A percentile compares a stretch with the other conserved stretches of the same genome.
Conservation (phyloP, 2,329 filamentous ascomycete genomes). For the Ophiocordyceps australis region DNA sequence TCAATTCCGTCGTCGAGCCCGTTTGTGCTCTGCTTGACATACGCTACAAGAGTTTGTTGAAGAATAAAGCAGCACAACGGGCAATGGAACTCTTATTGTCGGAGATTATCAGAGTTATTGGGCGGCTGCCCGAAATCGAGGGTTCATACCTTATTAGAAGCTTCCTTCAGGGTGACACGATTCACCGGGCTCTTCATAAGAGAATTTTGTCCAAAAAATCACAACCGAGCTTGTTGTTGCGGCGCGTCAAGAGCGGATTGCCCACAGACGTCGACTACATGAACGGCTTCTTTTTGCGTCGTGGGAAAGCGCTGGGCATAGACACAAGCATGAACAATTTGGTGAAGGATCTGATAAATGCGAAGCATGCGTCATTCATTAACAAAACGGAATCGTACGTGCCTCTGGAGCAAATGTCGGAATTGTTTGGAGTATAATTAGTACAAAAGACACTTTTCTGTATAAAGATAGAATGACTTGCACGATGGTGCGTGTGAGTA, state of each 20-base stretch:
- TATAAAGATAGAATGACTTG: too few relatives aligned
- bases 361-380: slow-evolving; percentile 29
- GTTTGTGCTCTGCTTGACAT: slow-evolving; percentile 65
- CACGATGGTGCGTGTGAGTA: too few relatives aligned
- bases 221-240: slow-evolving; percentile 44
- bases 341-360: slow-evolving; percentile 55
- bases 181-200: slow-evolving; percentile 37
- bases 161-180: slow-evolving; percentile 37
- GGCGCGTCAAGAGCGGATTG: slow-evolving; percentile 40
- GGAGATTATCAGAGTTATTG: slow-evolving; percentile 59
- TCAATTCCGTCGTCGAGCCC: slow-evolving; percentile 63
- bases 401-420: slow-evolving; percentile 16
- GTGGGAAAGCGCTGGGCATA: slow-evolving; percentile 57
- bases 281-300: slow-evolving; percentile 71
- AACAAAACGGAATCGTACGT: slow-evolving; percentile 14
- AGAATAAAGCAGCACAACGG: slow-evolving; percentile 44
- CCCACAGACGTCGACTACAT: slow-evolving; percentile 66
- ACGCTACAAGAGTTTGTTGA: slow-evolving; percentile 51
- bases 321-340: slow-evolving; percentile 54
- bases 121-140: slow-evolving; percentile 54
- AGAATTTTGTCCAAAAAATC: slow-evolving; percentile 24
- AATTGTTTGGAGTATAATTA: too few relatives aligned
- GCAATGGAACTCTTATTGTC: slow-evolving; percentile 53
- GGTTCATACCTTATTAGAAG: slow-evolving; percentile 36
- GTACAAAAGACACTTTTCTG: too few relatives aligned